Conservation (phyloP, 116 monocot genomes). For the Trichopus zeylanicus region DNA sequence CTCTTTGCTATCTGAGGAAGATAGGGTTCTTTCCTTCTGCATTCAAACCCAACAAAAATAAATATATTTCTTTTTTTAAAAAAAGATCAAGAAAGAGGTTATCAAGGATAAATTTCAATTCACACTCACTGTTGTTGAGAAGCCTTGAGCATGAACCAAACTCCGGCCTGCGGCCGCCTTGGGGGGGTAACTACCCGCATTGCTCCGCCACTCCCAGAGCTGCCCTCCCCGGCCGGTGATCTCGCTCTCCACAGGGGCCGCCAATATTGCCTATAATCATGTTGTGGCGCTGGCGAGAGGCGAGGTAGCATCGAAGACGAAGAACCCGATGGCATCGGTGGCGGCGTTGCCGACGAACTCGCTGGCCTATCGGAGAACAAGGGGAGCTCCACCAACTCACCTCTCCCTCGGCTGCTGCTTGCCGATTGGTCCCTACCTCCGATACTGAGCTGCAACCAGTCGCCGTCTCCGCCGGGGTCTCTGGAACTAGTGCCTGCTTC, state of each 20-base stretch:
- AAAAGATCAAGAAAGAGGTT: background rate
- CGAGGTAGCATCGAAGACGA: background rate
- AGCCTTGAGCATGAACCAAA: conserved; percentile 83
- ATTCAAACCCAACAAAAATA: conserved; percentile 8
- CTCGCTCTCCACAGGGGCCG: background rate
- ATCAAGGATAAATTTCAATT: background rate
- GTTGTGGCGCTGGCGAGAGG: background rate
- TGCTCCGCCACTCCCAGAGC: background rate
- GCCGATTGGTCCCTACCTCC: conserved; percentile 9
- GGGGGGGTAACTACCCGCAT: conserved; percentile 38
- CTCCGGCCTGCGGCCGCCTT: conserved; percentile 33
- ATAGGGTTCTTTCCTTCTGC: conserved; percentile 49
- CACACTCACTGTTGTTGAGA: conserved; percentile 67
- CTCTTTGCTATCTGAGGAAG: conserved; percentile 66
- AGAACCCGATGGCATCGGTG: background rate
- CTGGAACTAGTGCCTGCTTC: conserved; percentile 19
- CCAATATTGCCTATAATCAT: background rate
- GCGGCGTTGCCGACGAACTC: background rate
- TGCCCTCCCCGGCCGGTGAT: background rate
- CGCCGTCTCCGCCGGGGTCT: conserved; percentile 9
- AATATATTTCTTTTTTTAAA: background rate
- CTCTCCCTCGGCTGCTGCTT: background rate
- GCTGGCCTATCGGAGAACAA: conserved; percentile 22
- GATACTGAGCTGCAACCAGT: conserved; percentile 57
- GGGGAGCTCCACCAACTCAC: conserved; percentile 23